These are phyloP conservation scores for Pisolithus microcarpus DNA, from an alignment of 768 basidiomycete genomes.

Conservation along the genomic window DNA sequence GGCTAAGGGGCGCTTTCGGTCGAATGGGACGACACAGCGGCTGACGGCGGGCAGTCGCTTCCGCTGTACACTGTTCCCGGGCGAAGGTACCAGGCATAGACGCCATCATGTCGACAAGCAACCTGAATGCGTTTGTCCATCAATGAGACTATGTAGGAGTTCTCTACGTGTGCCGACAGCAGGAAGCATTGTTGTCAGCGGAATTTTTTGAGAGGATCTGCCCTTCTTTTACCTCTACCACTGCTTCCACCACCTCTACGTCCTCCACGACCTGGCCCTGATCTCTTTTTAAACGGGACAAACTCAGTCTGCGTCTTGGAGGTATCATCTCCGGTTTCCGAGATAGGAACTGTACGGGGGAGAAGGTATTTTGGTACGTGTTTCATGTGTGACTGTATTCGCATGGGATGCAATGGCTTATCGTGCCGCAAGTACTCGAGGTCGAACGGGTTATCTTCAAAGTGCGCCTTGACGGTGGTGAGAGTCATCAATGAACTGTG, in stretches of 20 bases:
- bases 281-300: constrained; percentile 65
- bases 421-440: constrained; percentile 91
- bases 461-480: constrained; percentile 66
- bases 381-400: constrained; percentile 92
- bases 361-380: constrained; percentile 90
- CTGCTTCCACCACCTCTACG: constrained; percentile 29
- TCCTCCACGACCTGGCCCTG: constrained; percentile 44
- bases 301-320: constrained; percentile 41
- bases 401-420: constrained; percentile 83
- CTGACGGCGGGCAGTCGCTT: too few relatives aligned
- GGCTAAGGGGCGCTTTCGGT: too few relatives aligned
- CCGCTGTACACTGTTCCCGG: too few relatives aligned
- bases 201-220: constrained; percentile 80
- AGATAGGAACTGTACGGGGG: constrained; percentile 57
- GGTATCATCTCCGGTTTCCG: constrained; percentile 29
- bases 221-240: constrained; percentile 58
- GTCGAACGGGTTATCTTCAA: constrained; percentile 94
- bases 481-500: background rate
- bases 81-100: too few relatives aligned
- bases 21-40: too few relatives aligned
- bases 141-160: too few relatives aligned
- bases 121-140: too few relatives aligned
- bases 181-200: constrained; percentile 17
- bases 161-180: too few relatives aligned
- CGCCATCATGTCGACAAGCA: too few relatives aligned